A percentile compares a stretch with the other conserved stretches of the same genome.
These are phyloP conservation scores for Aspergillus flavus DNA, from an alignment of 2,329 filamentous ascomycete genomes.

Conservation along the genomic window DNA sequence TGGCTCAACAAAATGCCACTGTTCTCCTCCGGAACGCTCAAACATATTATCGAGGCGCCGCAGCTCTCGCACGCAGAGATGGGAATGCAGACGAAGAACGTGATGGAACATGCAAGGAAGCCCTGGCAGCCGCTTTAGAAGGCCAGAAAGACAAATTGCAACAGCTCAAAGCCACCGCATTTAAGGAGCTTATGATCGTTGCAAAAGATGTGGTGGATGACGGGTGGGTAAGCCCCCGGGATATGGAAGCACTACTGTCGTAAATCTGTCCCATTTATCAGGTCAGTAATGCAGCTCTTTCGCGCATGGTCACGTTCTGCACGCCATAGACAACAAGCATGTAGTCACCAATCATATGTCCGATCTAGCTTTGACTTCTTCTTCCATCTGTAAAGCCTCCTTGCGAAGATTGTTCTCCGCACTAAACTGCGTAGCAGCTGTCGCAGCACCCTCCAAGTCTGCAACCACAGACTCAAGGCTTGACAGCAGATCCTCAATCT, in stretches of 20 bases:
- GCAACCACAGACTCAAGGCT: conserved; percentile 59
- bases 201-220: conserved; percentile 58
- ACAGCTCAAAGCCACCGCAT: conserved; percentile 34
- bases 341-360: conserved; percentile 26
- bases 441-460: conserved; percentile 57
- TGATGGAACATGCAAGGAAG: conserved; percentile 52
- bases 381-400: conserved; percentile 48
- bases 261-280: conserved; percentile 18
- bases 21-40: conserved; percentile 59
- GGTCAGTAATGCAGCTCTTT: neutral
- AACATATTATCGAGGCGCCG: conserved; percentile 60
- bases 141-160: conserved; percentile 44
- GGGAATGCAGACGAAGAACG: conserved; percentile 46
- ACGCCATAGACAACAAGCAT: neutral
- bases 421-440: conserved; percentile 44
- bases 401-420: conserved; percentile 41
- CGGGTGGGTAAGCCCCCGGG: conserved; percentile 46
- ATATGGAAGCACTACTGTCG: conserved; percentile 36
- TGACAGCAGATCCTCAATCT: conserved; percentile 59
- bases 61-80: conserved; percentile 42
- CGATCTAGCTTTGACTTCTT: conserved; percentile 38
- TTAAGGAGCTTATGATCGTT: conserved; percentile 46
- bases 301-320: neutral
- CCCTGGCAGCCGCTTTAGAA: conserved; percentile 50
- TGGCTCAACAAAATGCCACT: conserved; percentile 47